These are phyloP conservation scores for Irpex sp. DNA, from an alignment of 1,284 basidiomycete species.

Conservation along the genomic window DNA sequence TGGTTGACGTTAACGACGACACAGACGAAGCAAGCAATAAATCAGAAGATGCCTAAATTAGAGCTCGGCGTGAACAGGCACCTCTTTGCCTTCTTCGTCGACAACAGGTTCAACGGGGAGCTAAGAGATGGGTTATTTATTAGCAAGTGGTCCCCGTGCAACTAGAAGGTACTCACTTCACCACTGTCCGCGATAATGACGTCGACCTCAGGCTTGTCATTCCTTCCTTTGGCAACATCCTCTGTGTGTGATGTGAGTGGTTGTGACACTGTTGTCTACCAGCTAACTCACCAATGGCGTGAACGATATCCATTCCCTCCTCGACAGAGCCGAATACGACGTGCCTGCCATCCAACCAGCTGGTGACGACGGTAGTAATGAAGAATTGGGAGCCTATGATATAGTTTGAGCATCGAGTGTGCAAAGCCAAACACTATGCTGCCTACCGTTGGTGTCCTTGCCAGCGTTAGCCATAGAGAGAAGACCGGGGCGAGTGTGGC, in stretches of 20 bases:
- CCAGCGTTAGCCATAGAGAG: slow-evolving; percentile 95
- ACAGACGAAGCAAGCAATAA: slow-evolving; percentile 36
- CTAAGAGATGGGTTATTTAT: slow-evolving; percentile 33
- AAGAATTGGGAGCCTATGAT: slow-evolving; percentile 81
- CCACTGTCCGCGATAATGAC: slow-evolving; percentile 79
- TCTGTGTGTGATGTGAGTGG: slow-evolving; percentile 46
- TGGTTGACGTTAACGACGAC: slow-evolving; percentile 40
- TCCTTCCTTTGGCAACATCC: slow-evolving; percentile 60
- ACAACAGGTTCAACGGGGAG: slow-evolving; percentile 56
- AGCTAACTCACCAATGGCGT: slow-evolving; percentile 57
- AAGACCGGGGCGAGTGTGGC: slow-evolving; percentile 80
- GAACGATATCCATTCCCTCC: slow-evolving; percentile 86
- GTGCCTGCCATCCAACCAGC: slow-evolving; percentile 76
- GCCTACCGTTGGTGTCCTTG: slow-evolving; percentile 78
- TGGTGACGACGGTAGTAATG: slow-evolving; percentile 76
- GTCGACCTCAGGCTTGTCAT: slow-evolving; percentile 70
- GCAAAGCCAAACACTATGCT: background rate
- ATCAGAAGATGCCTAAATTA: slow-evolving; percentile 37
- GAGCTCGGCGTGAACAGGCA: slow-evolving; percentile 90
- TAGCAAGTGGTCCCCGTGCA: background rate
- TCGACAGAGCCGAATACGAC: slow-evolving; percentile 91
- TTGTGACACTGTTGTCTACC: background rate
- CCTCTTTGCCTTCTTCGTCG: slow-evolving; percentile 76
- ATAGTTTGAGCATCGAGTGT: slow-evolving; percentile 13
- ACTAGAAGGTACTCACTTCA: slow-evolving; percentile 54